Evolutionary conservation across 768 basidiomycete genomes (phyloP), one percentile per base, ranked within the genome.

Genomic region (Hydnum rufescens): DNA sequence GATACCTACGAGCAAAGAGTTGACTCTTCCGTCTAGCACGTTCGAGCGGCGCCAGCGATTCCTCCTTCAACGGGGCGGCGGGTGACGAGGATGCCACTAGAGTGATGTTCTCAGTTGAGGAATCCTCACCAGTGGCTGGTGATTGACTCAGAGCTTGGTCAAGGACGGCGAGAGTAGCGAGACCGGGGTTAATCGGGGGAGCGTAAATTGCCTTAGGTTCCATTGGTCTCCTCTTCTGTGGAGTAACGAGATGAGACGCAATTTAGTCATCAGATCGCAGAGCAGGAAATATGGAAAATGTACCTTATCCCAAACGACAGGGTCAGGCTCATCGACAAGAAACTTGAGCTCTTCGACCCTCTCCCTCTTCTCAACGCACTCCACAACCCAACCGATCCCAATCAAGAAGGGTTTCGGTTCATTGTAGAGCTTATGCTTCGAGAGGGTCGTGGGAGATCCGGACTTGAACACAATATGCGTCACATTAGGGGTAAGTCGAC

Each of bases 401-500:
- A 93, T 81, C 16, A 87, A 77, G 25, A 67, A 57, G 0, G 88
- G 88, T 60, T 79, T 72, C 60, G 63, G 82, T 36, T 85, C 78
- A 43, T 75, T 68, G 23, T 84, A 66, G 47, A 76, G 81, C 79
- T 78, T 72, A 64, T 83, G 85, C 36, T 77, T 76, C 22, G 70
- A 73, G 42, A 87, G 60, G 2, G 88, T 92, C 56, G 78, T 78
- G 61, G 76, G 72, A 22, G 76, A 62, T 1, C 87, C 87, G 54
- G 84, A 80, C 70, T 89, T 92, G 64, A 73, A 90, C 4, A 92
- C 75, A 54, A 92, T 75, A 63, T 88, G 87, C 3, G 85, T 88
- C 58, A 86, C 79, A 19, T 73, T 74, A 60, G 78, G 75, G 28
- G 80, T 76, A 19, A 82, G 74, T 51, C 82, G 73, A 50, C 70